Conservation (phyloP, 2,329 filamentous ascomycete genomes). For the Trichoderma citrinoviride region DNA sequence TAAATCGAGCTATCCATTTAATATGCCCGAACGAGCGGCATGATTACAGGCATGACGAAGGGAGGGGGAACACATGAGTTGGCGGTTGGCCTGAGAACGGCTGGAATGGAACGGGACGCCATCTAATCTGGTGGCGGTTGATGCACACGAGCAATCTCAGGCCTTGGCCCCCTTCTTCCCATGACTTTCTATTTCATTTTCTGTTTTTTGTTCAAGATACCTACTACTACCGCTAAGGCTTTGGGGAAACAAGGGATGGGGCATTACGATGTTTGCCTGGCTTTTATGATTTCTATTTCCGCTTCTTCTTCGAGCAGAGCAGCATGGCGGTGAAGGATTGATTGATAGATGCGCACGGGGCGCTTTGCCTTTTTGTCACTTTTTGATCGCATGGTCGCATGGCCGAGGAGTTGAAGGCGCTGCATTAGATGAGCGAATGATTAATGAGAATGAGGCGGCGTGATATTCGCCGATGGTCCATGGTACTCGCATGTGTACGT, state of each 20-base stretch:
- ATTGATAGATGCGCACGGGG: conserved; percentile 26
- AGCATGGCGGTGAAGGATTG: neutral
- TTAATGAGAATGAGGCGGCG: neutral
- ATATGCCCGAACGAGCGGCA: conserved; percentile 9
- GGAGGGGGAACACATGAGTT: neutral
- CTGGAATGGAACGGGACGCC: conserved; percentile 14
- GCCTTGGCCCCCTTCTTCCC: neutral
- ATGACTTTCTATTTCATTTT: neutral
- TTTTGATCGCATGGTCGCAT: too few relatives aligned
- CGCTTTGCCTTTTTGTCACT: neutral
- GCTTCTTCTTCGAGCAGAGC: neutral
- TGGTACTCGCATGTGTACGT: too few relatives aligned
- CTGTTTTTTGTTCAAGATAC: conserved; percentile 7
- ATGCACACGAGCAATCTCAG: neutral
- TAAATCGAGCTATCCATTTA: conserved; percentile 3
- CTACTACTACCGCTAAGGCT: conserved; percentile 1
- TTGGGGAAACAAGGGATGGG: conserved; percentile 2
- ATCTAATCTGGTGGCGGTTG: neutral
- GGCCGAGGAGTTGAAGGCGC: conserved; percentile 22
- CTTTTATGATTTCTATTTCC: neutral
- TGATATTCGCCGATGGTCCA: neutral
- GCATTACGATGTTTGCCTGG: conserved; percentile 15
- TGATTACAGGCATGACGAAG: neutral
- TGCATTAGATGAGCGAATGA: conserved; percentile 9
- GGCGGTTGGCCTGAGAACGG: neutral